Conservation (phyloP, 768 basidiomycete genomes). For the Pleurotus eryngii region DNA sequence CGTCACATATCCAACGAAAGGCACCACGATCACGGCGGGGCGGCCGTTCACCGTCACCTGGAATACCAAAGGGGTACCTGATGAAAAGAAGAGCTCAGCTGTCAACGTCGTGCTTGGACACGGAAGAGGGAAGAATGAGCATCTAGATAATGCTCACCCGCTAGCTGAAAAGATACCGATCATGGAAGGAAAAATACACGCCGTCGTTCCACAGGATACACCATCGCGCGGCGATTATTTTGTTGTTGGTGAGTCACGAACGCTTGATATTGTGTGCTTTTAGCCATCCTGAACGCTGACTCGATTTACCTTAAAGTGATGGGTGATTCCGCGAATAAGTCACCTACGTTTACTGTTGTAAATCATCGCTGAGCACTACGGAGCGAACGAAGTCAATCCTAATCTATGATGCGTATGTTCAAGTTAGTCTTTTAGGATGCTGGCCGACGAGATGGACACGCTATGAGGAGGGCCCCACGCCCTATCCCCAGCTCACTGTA, state of each 20-base stretch:
- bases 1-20: background rate
- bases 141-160: background rate
- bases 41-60: background rate
- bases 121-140: background rate
- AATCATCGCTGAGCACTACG: background rate
- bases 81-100: background rate
- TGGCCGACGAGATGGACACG: too few species aligned
- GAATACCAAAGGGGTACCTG: background rate
- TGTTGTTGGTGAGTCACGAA: background rate
- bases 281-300: background rate
- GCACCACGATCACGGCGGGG: background rate
- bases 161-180: background rate
- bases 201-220: background rate
- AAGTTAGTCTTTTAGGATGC: background rate
- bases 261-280: background rate
- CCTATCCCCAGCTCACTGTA: too few species aligned
- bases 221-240: background rate
- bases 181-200: background rate
- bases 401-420: background rate
- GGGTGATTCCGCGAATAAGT: background rate
- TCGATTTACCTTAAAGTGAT: background rate
- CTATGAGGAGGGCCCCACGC: too few species aligned
- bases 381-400: too few species aligned
- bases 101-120: background rate
- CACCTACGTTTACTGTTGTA: background rate